Evolutionary conservation across 2,329 filamentous ascomycete species (phyloP).

Genomic region (Aspergillus vadensis): DNA sequence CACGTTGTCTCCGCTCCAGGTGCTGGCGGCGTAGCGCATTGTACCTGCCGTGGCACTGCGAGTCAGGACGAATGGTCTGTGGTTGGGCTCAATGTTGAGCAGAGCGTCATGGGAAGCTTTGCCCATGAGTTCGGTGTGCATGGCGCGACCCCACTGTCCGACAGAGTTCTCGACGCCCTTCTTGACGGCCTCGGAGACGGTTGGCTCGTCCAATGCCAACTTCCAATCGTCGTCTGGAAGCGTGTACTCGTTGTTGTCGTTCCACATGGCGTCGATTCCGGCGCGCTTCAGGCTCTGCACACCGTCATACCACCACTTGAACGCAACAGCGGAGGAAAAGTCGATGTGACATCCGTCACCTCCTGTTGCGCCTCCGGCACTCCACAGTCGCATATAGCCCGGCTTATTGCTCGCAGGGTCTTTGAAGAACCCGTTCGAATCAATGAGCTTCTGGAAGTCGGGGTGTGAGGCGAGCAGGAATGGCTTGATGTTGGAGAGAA

Average conservation of each 20-base stretch:
- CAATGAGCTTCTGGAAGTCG: slow-evolving; percentile 63
- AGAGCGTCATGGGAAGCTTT: slow-evolving; percentile 71
- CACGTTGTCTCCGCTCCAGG: slow-evolving; percentile 75
- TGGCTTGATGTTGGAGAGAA: slow-evolving; percentile 73
- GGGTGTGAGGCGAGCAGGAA: slow-evolving; percentile 70
- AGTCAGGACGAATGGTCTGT: slow-evolving; percentile 68
- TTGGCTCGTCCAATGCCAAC: slow-evolving; percentile 56
- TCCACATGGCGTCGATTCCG: slow-evolving; percentile 75
- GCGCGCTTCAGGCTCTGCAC: slow-evolving; percentile 62
- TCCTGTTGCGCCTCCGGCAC: slow-evolving; percentile 69
- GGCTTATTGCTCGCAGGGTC: slow-evolving; percentile 57
- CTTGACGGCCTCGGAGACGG: slow-evolving; percentile 40
- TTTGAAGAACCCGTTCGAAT: slow-evolving; percentile 63
- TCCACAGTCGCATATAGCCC: slow-evolving; percentile 68
- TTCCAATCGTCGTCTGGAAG: slow-evolving; percentile 67
- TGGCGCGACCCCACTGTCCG: slow-evolving; percentile 68
- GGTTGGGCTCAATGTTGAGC: slow-evolving; percentile 58
- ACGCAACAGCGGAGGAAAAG: slow-evolving; percentile 68
- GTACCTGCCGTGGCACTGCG: slow-evolving; percentile 71
- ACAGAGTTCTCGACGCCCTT: slow-evolving; percentile 52
- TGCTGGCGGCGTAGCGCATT: slow-evolving; percentile 68
- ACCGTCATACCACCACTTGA: slow-evolving; percentile 71
- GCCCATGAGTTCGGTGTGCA: slow-evolving; percentile 72
- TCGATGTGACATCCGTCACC: slow-evolving; percentile 72
- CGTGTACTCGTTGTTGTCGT: slow-evolving; percentile 77